Evolutionary conservation across 2,329 filamentous ascomycete genomes (phyloP), one percentile per base, ranked within the genome.

Genomic region (Drechslerella coelobrocha): DNA sequence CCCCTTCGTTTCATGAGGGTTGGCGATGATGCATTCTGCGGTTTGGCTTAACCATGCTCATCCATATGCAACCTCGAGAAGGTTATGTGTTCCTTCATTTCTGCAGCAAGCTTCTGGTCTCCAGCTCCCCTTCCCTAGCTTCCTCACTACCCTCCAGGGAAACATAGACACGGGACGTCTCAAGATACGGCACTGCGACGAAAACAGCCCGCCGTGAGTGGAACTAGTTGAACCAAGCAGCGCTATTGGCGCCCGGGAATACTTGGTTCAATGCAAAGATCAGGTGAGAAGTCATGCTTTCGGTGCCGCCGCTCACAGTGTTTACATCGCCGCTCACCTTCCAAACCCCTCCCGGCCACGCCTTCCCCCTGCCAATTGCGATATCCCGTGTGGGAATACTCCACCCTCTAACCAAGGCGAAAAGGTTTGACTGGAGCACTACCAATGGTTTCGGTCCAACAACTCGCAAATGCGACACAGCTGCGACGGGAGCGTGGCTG

Each of bases 91-190:
- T n/a, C n/a, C n/a, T n/a, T n/a, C n/a, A n/a, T n/a, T n/a, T n/a
- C n/a, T n/a, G n/a, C n/a, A n/a, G n/a, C n/a, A n/a, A n/a, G n/a
- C n/a, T n/a, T n/a, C n/a, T n/a, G n/a, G n/a, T n/a, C n/a, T n/a
- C n/a, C n/a, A n/a, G n/a, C n/a, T n/a, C n/a, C n/a, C n/a, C n/a
- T n/a, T n/a, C n/a, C n/a, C n/a, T n/a, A n/a, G n/a, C n/a, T n/a
- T n/a, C n/a, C n/a, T n/a, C n/a, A n/a, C n/a, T n/a, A n/a, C n/a
- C n/a, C n/a, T n/a, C n/a, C n/a, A n/a, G n/a, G n/a, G n/a, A n/a
- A n/a, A n/a, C n/a, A n/a, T 62, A 54, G 37, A 63, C 66, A 71
- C 59, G 66, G 66, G 48, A 71, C 45, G 66, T 71, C 57, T 71
- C 66, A 71, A 47, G 19, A 39, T 27, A 9, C 45, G 6, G 7